phyloP scores from a whole-genome alignment of 1,284 basidiomycete species.

The Xerocomus minutiporus region DNA sequence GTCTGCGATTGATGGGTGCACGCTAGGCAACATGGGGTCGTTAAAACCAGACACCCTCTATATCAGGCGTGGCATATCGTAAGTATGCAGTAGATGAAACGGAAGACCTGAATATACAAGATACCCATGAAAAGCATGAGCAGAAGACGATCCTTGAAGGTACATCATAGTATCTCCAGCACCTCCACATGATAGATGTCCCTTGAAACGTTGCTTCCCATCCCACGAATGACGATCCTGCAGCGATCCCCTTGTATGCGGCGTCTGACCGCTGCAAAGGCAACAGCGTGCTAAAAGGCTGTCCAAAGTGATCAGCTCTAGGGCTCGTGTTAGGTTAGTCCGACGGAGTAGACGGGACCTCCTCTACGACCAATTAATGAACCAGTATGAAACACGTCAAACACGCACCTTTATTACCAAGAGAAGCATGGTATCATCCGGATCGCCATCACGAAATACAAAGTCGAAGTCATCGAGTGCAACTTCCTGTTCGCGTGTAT shows the following conservation, averaged over 20 bases:
- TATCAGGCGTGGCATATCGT: too few species aligned
- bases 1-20: too few species aligned
- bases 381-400: neutral
- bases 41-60: too few species aligned
- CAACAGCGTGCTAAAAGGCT: neutral
- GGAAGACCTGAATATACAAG: too few species aligned
- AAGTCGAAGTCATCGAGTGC: conserved; percentile 2
- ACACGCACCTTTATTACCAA: conserved; percentile 2
- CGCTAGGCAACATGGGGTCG: too few species aligned
- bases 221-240: neutral
- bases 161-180: neutral
- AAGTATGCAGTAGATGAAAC: too few species aligned
- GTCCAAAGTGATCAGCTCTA: neutral
- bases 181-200: neutral
- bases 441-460: neutral
- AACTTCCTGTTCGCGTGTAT: neutral
- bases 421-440: neutral
- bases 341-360: neutral
- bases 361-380: neutral
- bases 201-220: neutral
- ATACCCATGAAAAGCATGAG: too few species aligned
- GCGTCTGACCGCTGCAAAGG: neutral
- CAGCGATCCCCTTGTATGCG: conserved; percentile 1
- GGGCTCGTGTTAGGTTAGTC: too few species aligned
- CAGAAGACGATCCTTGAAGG: neutral